Conservation (phyloP, 2,329 filamentous ascomycete species). For the Chrysosphaeria jannelii region DNA sequence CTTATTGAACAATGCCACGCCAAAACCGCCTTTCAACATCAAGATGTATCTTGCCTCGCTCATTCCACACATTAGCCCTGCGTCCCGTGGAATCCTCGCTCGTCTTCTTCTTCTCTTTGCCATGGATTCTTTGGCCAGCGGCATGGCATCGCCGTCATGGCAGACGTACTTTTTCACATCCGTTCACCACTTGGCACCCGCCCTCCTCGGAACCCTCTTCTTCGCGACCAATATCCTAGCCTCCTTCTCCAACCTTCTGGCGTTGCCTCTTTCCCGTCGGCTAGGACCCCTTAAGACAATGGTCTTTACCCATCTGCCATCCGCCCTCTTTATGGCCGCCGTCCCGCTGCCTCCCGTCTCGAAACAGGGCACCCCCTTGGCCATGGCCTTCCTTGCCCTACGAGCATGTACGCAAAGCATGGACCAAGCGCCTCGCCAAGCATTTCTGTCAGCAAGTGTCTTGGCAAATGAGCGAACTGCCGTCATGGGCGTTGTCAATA, state of each 20-base stretch:
- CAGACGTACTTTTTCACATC: conserved; percentile 23
- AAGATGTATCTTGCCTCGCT: conserved; percentile 6
- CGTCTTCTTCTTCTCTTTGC: conserved; percentile 18
- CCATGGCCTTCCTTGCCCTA: conserved; percentile 24
- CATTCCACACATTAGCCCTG: conserved; percentile 24
- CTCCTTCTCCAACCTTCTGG: conserved; percentile 19
- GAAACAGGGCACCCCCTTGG: conserved; percentile 2
- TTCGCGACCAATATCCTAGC: conserved; percentile 21
- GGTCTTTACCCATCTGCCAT: conserved; percentile 46
- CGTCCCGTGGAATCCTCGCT: conserved; percentile 21
- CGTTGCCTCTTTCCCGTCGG: conserved; percentile 21
- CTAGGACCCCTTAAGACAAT: conserved; percentile 27
- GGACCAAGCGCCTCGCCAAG: conserved; percentile 39
- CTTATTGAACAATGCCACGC: not conserved
- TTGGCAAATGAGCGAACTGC: conserved; percentile 35
- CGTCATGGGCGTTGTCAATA: conserved; percentile 39
- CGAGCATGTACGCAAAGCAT: conserved; percentile 33
- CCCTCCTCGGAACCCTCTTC: conserved; percentile 21
- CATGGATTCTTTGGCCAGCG: conserved; percentile 16
- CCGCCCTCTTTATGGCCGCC: conserved; percentile 30
- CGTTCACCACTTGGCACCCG: conserved; percentile 16
- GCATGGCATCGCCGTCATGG: conserved; percentile 21
- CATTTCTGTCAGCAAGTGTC: conserved; percentile 36
- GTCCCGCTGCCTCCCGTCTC: conserved; percentile 10
- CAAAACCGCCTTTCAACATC: not conserved